Conservation (phyloP, 768 basidiomycete species). For the Lactifluus hygrophoroides region DNA sequence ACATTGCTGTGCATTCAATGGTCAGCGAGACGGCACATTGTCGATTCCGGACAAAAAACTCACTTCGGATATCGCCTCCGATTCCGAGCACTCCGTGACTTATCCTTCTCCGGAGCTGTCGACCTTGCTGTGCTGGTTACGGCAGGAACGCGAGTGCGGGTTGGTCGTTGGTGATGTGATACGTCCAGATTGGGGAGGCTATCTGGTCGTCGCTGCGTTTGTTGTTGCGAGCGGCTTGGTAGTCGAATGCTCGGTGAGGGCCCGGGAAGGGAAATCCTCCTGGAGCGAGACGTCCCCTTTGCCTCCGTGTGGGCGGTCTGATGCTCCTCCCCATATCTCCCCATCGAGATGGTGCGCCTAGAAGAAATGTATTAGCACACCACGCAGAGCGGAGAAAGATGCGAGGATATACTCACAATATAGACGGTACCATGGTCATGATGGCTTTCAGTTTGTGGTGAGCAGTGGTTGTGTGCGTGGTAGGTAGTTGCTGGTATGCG, state of each 20-base stretch:
- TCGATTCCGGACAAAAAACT: not conserved
- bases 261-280: not conserved
- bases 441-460: not conserved
- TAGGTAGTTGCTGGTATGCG: not conserved
- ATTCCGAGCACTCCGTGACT: not conserved
- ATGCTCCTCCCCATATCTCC: not conserved
- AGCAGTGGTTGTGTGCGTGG: not conserved
- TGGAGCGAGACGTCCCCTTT: not conserved
- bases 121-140: constrained; percentile 13
- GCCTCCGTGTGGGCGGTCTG: not conserved
- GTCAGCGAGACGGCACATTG: not conserved
- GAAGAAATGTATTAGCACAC: not conserved
- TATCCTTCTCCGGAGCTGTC: constrained; percentile 6
- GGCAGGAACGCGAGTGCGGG: constrained; percentile 1
- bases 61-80: constrained; percentile 4
- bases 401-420: not conserved
- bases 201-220: not conserved
- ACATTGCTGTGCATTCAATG: not conserved
- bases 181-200: not conserved
- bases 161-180: not conserved
- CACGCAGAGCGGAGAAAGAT: not conserved
- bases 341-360: not conserved
- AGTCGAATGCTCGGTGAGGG: not conserved
- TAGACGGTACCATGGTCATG: not conserved
- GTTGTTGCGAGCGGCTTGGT: not conserved